Base-by-base conservation (phyloP, 768 basidiomycete species). In the Mycena crocata region DNA sequence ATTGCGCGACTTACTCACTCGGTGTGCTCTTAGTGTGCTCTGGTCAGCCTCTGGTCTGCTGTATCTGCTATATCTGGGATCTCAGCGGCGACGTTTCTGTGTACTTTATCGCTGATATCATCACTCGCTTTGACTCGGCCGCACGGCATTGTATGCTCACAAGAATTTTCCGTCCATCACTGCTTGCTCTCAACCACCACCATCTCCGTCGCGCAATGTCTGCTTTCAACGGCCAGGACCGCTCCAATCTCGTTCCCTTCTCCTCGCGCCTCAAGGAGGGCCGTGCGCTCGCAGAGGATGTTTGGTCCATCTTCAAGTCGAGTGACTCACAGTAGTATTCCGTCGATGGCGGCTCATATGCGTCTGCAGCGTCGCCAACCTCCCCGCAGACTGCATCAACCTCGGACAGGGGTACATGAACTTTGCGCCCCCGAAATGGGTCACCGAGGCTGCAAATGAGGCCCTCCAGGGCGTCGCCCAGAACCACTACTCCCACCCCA, bases 391-490 rank as follows among this genome's bases (percentile, higher is more conserved):
- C 76, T 95, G 94, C 70, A 93, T 99, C 76, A 99, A 99, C 79
- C 90, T 99, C 46, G 97, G 97, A 5, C 97, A 91, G 77, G 92
- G 92, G 5, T 96, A 95, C 80, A 96, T 96, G 95, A 95, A 95
- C 83, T 96, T 96, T 76, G 77, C 89, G 1, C 95, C 95, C 19
- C 94, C 95, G 3, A 72, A 84, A 64, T 96, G 93, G 91, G 86
- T 96, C 62, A 87, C 83, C 44, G 83, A 90, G 23, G 92, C 91
- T 1, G 94, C 93, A 5, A 83, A 88, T 52, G 82, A 86, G 24
- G 94, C 95, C 0, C 80, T 96, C 44, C 80, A 80, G 45, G 76
- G 79, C 23, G 86, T 93, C 19, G 82, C 84, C 15, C 79, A 88
- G 9, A 95, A 95, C 78, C 95, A 96, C 75, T 96, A 96, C 78